Evolutionary conservation across 805 yeast genomes (phyloP).

Genomic region (Nakazawaea anatomiae): DNA sequence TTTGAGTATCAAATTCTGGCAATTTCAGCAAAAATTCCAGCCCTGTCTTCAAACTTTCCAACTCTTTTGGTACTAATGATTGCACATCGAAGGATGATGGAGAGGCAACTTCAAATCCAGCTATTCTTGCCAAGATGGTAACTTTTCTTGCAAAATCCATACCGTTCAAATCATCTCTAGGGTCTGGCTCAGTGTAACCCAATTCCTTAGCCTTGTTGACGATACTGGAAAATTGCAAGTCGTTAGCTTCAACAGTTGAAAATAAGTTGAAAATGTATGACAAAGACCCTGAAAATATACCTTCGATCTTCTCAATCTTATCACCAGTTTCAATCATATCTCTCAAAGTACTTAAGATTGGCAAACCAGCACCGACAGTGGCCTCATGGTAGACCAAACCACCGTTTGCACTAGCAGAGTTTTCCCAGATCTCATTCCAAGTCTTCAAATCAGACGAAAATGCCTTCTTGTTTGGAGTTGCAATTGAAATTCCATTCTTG

Average conservation of each 20-base stretch:
- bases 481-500: slow-evolving; percentile 78
- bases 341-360: slow-evolving; percentile 81
- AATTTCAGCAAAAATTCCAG: slow-evolving; percentile 75
- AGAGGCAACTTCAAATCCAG: slow-evolving; percentile 79
- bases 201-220: slow-evolving; percentile 82
- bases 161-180: slow-evolving; percentile 98
- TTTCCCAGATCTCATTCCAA: slow-evolving; percentile 71
- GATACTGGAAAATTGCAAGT: slow-evolving; percentile 80
- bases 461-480: slow-evolving; percentile 98
- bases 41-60: slow-evolving; percentile 68
- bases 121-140: slow-evolving; percentile 88
- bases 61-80: slow-evolving; percentile 82
- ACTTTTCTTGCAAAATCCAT: slow-evolving; percentile 98
- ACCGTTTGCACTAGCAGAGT: slow-evolving; percentile 46
- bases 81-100: slow-evolving; percentile 93
- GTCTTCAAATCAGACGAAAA: slow-evolving; percentile 70
- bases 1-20: slow-evolving; percentile 77
- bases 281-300: slow-evolving; percentile 93
- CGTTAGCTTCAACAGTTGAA: slow-evolving; percentile 59
- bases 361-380: slow-evolving; percentile 98
- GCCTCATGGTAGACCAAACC: slow-evolving; percentile 96
- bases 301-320: slow-evolving; percentile 85
- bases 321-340: slow-evolving; percentile 93
- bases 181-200: slow-evolving; percentile 99
- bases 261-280: slow-evolving; percentile 93